A percentile compares a stretch with the other conserved stretches of the same genome.
phyloP scores from a whole-genome alignment of 1,139 yeast species.

The Geotrichum histeridarum region DNA sequence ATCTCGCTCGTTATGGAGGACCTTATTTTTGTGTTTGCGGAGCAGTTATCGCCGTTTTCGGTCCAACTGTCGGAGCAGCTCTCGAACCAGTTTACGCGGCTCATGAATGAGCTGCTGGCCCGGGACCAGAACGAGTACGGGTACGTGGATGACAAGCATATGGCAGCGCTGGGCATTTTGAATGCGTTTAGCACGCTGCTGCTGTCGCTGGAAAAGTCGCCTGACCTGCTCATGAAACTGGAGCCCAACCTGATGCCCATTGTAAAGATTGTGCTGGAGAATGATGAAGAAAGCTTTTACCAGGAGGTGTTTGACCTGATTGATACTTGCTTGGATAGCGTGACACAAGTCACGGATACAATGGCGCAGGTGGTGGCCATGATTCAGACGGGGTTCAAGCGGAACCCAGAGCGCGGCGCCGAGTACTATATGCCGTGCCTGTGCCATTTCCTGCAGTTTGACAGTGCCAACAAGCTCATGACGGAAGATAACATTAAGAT shows the following conservation, averaged over 20 bases:
- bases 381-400: constrained; percentile 13
- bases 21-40: constrained; percentile 81
- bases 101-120: constrained; percentile 56
- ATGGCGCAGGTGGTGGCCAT: constrained; percentile 12
- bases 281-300: constrained; percentile 15
- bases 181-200: constrained; percentile 83
- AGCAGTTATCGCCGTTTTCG: constrained; percentile 89
- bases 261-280: constrained; percentile 56
- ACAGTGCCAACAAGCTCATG: background rate
- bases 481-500: constrained; percentile 11
- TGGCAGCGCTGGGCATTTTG: constrained; percentile 82
- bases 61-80: constrained; percentile 76
- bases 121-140: constrained; percentile 45
- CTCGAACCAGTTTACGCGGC: constrained; percentile 71
- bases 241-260: constrained; percentile 75
- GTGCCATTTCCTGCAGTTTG: constrained; percentile 15
- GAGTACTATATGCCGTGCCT: constrained; percentile 17
- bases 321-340: constrained; percentile 13
- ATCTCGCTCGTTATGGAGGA: constrained; percentile 92
- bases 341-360: constrained; percentile 1
- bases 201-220: constrained; percentile 76
- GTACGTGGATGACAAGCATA: constrained; percentile 46
- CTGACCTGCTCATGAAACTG: constrained; percentile 57
- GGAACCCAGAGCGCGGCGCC: constrained; percentile 13
- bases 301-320: constrained; percentile 20